Evolutionary conservation across 2,329 filamentous ascomycete genomes (phyloP), one percentile per base, ranked within the genome.

Genomic region (Curvularia sp.): DNA sequence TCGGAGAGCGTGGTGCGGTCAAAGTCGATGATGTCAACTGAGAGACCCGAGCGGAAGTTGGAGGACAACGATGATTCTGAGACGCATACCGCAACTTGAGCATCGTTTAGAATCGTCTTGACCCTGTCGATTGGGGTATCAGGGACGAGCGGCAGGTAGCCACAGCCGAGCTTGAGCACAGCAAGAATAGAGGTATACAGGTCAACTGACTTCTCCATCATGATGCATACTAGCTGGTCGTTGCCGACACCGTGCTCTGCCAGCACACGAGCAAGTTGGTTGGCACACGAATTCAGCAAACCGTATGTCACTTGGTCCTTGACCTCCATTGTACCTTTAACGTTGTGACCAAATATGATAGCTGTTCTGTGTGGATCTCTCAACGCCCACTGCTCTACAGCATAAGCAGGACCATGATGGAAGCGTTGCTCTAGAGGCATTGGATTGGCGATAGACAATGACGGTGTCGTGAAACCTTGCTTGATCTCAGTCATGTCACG

Each of bases 141-240:
- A 0, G 91, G 89, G 0, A 91, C 82, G 4, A 96, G 81, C 0
- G 92, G 92, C n/a, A 96, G 78, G 69, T 96, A 95, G 7, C 88
- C 91, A 67, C 88, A 88, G 8, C 92, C 91, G 5, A 86, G 80
- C 69, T 96, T 96, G 31, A 92, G 75, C 22, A 89, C 84, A 1
- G 87, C 92, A 30, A 97, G 80, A 26, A 96, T 91, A 0, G 87
- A 83, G 28, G 88, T 81, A 69, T 96, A 96, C 0, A 96, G 78
- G 26, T 87, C 75, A 1, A 87, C 74, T 0, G 89, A 93, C 71
- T 95, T 96, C 22, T 93, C 86, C 85, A 96, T 88, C 46, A 89
- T 81, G 44, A 96, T 85, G 33, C 88, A 88, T n/a, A 96, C 80
- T 9, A 91, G 78, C 15, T 86, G 81, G 7, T 87, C 85, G 1